Evolutionary conservation across 768 basidiomycete genomes (phyloP).

Genomic region (Amanita thiersii): DNA sequence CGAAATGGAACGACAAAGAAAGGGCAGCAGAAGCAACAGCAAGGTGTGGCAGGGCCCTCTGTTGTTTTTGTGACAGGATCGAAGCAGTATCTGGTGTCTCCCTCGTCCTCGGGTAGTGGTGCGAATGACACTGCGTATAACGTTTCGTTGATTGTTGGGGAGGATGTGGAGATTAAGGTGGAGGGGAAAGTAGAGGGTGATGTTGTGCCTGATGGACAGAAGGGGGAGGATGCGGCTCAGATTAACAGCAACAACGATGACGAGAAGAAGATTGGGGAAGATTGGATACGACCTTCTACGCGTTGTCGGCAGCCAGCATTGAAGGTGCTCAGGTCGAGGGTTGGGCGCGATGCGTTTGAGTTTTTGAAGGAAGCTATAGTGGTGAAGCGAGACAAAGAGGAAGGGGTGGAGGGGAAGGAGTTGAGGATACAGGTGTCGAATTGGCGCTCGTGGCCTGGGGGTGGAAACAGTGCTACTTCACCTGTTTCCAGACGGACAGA

Average conservation of each 20-base stretch:
- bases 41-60: too few species aligned
- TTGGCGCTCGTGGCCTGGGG: constrained; percentile 3
- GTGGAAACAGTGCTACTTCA: too few species aligned
- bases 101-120: neutral
- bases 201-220: neutral
- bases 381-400: neutral
- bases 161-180: neutral
- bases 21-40: too few species aligned
- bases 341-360: constrained; percentile 3
- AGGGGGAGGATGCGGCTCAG: neutral
- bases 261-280: too few species aligned
- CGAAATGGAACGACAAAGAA: too few species aligned
- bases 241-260: too few species aligned
- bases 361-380: constrained; percentile 5
- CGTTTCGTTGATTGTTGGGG: neutral
- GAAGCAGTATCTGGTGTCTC: constrained; percentile 3
- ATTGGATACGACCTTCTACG: too few species aligned
- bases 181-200: neutral
- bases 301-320: too few species aligned
- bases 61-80: constrained; percentile 2
- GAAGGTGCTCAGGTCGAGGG: neutral
- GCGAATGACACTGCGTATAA: neutral
- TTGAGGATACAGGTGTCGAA: constrained; percentile 4
- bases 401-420: constrained; percentile 1
- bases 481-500: too few species aligned